Evolutionary conservation across 2,329 filamentous ascomycete species (phyloP).

Genomic region (Talaromyces sp.): DNA sequence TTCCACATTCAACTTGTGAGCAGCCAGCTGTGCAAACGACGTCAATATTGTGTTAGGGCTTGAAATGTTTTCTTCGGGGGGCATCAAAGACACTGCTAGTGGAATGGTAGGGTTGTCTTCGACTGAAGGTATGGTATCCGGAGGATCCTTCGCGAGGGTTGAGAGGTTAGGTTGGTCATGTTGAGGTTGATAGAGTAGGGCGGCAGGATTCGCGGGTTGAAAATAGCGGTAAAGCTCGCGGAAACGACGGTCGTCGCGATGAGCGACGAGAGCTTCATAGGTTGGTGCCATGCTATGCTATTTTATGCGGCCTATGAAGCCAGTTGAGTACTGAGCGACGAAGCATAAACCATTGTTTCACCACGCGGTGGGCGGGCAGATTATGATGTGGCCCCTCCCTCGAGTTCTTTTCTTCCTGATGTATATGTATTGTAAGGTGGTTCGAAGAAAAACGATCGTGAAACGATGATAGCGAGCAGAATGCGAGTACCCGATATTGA

Average conservation of each 20-base stretch:
- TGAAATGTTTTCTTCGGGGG: conserved; percentile 26
- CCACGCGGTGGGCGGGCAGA: neutral
- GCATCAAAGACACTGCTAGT: conserved; percentile 19
- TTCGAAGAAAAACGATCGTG: neutral
- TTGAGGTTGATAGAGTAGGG: conserved; percentile 20
- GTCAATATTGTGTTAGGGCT: conserved; percentile 34
- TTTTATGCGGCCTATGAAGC: neutral
- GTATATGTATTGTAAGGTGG: too few relatives aligned
- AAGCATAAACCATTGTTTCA: conserved; percentile 10
- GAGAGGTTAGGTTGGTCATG: conserved; percentile 20
- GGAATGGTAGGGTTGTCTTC: conserved; percentile 14
- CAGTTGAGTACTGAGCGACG: neutral
- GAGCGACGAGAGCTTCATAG: conserved; percentile 19
- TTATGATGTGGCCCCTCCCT: neutral
- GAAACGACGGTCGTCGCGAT: conserved; percentile 31
- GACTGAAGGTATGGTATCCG: conserved; percentile 14
- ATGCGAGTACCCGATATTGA: neutral
- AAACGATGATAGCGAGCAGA: neutral
- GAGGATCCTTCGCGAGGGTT: conserved; percentile 3
- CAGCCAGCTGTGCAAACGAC: conserved; percentile 36
- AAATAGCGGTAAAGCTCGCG: conserved; percentile 43
- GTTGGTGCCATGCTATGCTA: conserved; percentile 5
- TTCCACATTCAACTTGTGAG: conserved; percentile 34
- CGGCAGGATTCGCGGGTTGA: conserved; percentile 28
- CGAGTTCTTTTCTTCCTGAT: neutral